Evolutionary conservation across 345 rosid species (phyloP).

Genomic region (Raphanus sativus): DNA sequence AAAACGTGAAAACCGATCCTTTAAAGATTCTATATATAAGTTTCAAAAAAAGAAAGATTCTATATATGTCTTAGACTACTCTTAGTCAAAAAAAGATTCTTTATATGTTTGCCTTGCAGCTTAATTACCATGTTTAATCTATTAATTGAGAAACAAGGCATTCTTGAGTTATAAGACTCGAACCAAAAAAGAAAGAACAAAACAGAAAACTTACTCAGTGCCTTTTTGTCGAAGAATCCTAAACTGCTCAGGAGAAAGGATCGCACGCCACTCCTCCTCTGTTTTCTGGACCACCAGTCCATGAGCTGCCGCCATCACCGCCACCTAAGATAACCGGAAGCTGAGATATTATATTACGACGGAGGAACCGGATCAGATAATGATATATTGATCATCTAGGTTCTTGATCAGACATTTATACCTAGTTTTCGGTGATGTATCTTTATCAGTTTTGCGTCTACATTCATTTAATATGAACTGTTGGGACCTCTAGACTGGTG

Average conservation of each 20-base stretch:
- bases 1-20: neutral
- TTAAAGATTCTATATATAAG: no score
- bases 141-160: neutral
- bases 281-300: slow-evolving; percentile 44
- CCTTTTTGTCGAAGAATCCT: slow-evolving; percentile 72
- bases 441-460: neutral
- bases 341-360: neutral
- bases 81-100: neutral
- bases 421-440: neutral
- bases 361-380: neutral
- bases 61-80: no score
- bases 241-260: slow-evolving; percentile 80
- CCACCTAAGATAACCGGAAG: neutral
- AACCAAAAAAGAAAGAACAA: neutral
- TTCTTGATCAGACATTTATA: neutral
- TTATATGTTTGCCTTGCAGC: neutral
- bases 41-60: no score
- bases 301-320: neutral
- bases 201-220: slow-evolving; percentile 55
- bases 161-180: neutral
- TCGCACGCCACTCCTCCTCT: slow-evolving; percentile 82
- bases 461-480: no score
- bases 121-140: neutral
- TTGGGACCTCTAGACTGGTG: no score
- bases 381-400: neutral